Base-by-base conservation (phyloP, 1,284 basidiomycete genomes). In the Prillingera fragicola region DNA sequence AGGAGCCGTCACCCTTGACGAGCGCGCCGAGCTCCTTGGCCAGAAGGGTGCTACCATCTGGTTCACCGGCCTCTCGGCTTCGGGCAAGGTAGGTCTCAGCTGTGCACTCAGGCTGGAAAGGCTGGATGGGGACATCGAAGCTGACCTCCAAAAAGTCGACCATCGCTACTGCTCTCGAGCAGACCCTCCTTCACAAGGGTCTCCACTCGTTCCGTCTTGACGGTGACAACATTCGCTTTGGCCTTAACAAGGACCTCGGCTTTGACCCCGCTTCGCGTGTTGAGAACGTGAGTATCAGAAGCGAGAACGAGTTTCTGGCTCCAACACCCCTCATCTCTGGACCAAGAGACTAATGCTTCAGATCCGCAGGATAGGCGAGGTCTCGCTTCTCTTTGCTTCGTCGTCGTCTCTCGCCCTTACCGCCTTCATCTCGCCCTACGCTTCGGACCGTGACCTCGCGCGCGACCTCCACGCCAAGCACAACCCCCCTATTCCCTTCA, bases 391-490 rank as follows among this genome's bases (percentile, higher is more conserved):
- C 29, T 96, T 99, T 70, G 82, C 91, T 13, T 86, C 92, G 57
- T 82, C 91, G 3, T 83, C 81, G 31, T 84, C 85, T 54, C 79
- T 96, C 57, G 79, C 86, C 18, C 79, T 96, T 64, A 95, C 95
- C 8, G 92, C 94, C 22, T 99, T 99, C 75, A 99, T 99, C 72
- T 96, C 92, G 7, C 95, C 95, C n/a, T 97, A 91, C 71, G 79
- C 81, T 36, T 80, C 82, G 4, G 95, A 99, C 75, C 83, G 94
- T 36, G 78, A 82, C 15, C 70, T 86, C 48, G 95, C 88, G 21
- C 82, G 95, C 41, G 75, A 83, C 54, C 77, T 98, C 31, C 94
- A 99, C 73, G 76, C 80, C 50, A 75, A 80, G 19, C 73, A 78
- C 46, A 67, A 59, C 25, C 59, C 69, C 14, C 54, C 62, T 23